These are phyloP conservation scores for Spinellus fusiger DNA, from an alignment of 192 early-diverging fungal species.

Conservation along the genomic window DNA sequence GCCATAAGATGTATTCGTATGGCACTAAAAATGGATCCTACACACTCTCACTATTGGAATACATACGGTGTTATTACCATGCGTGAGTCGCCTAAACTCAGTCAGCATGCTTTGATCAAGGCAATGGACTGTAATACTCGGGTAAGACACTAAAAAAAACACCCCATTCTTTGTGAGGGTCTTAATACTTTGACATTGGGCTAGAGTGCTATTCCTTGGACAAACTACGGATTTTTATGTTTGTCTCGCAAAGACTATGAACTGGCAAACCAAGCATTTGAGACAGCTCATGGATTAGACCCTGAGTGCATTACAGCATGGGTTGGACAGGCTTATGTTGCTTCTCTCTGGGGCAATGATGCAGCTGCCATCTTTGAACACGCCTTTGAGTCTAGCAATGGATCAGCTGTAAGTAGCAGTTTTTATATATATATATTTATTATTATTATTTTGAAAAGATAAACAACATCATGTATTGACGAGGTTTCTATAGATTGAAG, in stretches of 20 bases:
- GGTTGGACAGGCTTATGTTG: conserved; percentile 84
- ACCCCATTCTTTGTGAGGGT: too few relatives aligned
- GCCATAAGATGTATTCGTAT: conserved; percentile 47
- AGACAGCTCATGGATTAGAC: conserved; percentile 63
- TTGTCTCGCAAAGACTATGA: conserved; percentile 64
- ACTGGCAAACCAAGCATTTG: conserved; percentile 70
- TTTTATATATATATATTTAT: background rate
- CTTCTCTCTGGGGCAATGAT: conserved; percentile 52
- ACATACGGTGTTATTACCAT: conserved; percentile 61
- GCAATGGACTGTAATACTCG: conserved; percentile 63
- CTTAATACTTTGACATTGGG: too few relatives aligned
- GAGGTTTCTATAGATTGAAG: conserved; percentile 40
- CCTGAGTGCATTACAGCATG: conserved; percentile 74
- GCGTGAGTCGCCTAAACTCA: conserved; percentile 44
- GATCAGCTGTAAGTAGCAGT: conserved; percentile 32
- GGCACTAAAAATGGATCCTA: conserved; percentile 58
- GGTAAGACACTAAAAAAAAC: conserved; percentile 36
- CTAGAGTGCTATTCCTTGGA: conserved; percentile 65
- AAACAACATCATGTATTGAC: background rate
- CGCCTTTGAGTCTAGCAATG: conserved; percentile 63
- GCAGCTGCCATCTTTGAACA: conserved; percentile 71
- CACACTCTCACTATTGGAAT: conserved; percentile 58
- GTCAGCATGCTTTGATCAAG: conserved; percentile 83
- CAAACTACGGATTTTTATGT: conserved; percentile 80
- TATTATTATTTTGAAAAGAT: background rate